Base-by-base conservation (phyloP, 768 basidiomycete species). In the Phallus indusiatus region DNA sequence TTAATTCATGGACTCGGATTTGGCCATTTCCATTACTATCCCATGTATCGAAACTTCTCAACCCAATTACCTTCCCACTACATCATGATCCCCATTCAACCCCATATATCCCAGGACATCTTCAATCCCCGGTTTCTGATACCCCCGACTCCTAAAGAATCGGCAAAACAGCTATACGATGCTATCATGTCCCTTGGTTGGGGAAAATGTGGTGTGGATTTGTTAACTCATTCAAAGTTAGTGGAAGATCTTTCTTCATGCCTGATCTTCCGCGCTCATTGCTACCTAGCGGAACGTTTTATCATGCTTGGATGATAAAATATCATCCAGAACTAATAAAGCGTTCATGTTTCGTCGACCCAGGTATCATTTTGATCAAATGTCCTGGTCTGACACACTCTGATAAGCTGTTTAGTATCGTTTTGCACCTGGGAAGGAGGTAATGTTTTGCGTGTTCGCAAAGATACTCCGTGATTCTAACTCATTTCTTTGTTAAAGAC, bases 361-460 rank as follows among this genome's bases (percentile, higher is more conserved):
- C 94, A 9, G 71, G 73, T 47, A 34, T 50, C 35, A 33, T 50
- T 33, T 21, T n/a, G 14, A 24, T 17, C 24, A 14, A 57, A n/a
- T 24, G 14, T n/a, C 16, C 9, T 3, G 2, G 12, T 3, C 10
- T 21, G 34, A 14, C 11, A 10, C n/a, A 49, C 10, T 35, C 21
- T 8, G 28, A 21, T 21, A 9, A 48, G 12, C 11, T 2, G n/a
- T n/a, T 1, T 20, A 57, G 86, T 89, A 28, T 82, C 86, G 0
- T 91, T 94, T 70, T 94, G 91, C 70, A 83, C 87, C 6, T 97
- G 93, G 93, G 94, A 96, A 79, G 93, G 92, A 61, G 87, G 88
- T 87, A 65, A 60, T 28, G 7, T 28, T 28, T 28, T 7, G 7
- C 28, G 7, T 28, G 28, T 28, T 28, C 28, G 28, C 7, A 7